These are phyloP conservation scores for Ogataea minuta DNA, from an alignment of 805 yeast species.

Conservation along the genomic window DNA sequence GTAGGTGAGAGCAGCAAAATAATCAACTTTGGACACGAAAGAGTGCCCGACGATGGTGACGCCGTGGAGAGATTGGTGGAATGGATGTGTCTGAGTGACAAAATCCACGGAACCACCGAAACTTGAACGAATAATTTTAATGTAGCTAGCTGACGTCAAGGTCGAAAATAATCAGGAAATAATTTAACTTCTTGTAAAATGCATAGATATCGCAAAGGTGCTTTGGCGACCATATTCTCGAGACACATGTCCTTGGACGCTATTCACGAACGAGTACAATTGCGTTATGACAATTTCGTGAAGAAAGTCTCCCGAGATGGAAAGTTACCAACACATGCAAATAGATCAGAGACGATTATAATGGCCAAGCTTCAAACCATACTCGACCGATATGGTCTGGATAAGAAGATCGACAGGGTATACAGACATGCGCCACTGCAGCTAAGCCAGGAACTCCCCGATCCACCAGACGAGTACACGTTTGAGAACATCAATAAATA, in stretches of 20 bases:
- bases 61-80: conserved; percentile 20
- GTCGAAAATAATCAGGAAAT: no score
- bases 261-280: no score
- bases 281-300: no score
- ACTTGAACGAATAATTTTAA: no score
- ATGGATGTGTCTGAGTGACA: conserved; percentile 20
- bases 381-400: conserved; percentile 1
- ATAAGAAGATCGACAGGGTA: conserved; percentile 2
- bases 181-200: no score
- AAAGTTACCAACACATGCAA: background rate
- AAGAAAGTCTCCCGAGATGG: no score
- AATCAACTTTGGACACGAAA: conserved; percentile 25
- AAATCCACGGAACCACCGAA: conserved; percentile 15
- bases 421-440: conserved; percentile 5
- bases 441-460: conserved; percentile 8
- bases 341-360: conserved; percentile 4
- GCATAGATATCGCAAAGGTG: no score
- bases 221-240: no score
- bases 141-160: no score
- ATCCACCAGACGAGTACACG: conserved; percentile 6
- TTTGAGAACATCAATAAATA: conserved; percentile 10
- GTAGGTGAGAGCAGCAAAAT: conserved; percentile 13
- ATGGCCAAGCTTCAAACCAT: conserved; percentile 8
- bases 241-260: no score
- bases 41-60: conserved; percentile 19